phyloP scores from a whole-genome alignment of 495 filamentous ascomycete genomes.

The Astrocystis sublimbata region DNA sequence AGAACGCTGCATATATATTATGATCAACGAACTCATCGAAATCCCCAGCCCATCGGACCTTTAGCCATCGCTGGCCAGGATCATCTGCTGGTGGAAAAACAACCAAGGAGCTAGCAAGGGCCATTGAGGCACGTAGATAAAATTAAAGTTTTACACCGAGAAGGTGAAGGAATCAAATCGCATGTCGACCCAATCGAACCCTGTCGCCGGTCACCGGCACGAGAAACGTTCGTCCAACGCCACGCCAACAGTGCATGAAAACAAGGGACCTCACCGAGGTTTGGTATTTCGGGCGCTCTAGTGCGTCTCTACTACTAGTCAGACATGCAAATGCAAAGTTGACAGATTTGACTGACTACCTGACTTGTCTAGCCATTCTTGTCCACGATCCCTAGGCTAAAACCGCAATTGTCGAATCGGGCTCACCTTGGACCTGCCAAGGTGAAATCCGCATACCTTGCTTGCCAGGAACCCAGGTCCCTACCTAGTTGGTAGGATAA shows the following conservation, averaged over 20 bases:
- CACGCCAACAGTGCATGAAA: background rate
- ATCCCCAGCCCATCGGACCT: background rate
- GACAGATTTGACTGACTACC: background rate
- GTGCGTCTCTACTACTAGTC: background rate
- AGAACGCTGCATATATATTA: background rate
- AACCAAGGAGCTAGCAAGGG: too few species aligned
- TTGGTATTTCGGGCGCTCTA: background rate
- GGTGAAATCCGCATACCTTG: too few species aligned
- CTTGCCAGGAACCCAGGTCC: too few species aligned
- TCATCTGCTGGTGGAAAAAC: too few species aligned
- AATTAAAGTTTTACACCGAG: too few species aligned
- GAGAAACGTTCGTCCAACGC: background rate
- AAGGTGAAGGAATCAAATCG: background rate
- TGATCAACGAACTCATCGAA: background rate
- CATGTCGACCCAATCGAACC: background rate
- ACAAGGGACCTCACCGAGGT: background rate
- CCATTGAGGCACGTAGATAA: too few species aligned
- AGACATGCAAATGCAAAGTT: too few species aligned
- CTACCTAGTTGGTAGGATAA: background rate
- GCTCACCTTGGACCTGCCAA: slow-evolving; percentile 4
- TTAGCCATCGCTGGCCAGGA: background rate
- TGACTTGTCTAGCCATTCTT: background rate
- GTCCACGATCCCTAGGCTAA: background rate
- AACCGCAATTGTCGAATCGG: background rate
- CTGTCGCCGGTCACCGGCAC: background rate